Base-by-base conservation (phyloP, 352 stramenopile species). In the Pythium rishiriense region DNA sequence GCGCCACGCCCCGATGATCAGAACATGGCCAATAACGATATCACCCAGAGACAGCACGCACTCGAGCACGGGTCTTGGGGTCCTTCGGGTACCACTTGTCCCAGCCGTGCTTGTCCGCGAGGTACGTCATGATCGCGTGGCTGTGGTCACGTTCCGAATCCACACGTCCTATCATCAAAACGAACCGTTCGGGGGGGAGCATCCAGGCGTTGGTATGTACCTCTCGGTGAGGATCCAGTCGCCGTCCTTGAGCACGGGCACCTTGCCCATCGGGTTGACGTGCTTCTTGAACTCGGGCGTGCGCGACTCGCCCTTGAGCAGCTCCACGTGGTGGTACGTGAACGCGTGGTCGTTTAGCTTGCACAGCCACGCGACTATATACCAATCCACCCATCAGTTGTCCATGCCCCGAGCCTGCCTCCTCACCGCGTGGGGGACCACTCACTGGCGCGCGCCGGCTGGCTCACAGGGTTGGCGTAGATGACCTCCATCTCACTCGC, bases 281-380 rank as follows among this genome's bases (percentile, higher is more conserved):
- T 39, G 43, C 28, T 72, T 62, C 47, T 84, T 69, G 39, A 89
- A 91, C 28, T 69, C 69, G 45, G 75, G 62, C 12, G 82, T 80
- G 50, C 65, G 74, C 31, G 73, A 70, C 64, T 87, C 78, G 11
- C 80, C 70, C 64, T 89, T 90, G 31, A 62, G 45, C 24, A 73
- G 42, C 50, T 92, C 61, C 37, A 79, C 83, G 54, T 75, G 75
- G 53, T 85, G 81, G 79, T 79, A 86, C 43, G 78, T 62, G 61
- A 89, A 74, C 41, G 69, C 69, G 66, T 87, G 68, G 65, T 92
- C 62, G 61, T 92, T 79, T 43, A 85, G 39, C 75, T 88, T 84
- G 72, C 80, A 90, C 22, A 91, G 74, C 83, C 83, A 91, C 56
- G 71, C 56, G 12, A 90, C 83, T 91, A 50, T 31, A 39, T 22